Conservation (phyloP, 2,329 filamentous ascomycete species). For the Spiromastix sp. region DNA sequence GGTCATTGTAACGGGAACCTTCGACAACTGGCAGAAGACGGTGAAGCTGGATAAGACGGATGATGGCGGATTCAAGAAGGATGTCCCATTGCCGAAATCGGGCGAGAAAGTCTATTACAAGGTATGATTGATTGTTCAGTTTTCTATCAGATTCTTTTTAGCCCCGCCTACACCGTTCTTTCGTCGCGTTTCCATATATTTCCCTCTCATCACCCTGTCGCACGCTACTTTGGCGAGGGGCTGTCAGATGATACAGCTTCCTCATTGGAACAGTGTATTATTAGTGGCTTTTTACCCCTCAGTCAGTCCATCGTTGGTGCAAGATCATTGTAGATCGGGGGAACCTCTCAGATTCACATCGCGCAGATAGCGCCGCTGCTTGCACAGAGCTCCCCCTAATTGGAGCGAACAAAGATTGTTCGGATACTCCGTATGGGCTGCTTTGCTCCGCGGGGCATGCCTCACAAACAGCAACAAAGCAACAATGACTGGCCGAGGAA, state of each 20-base stretch:
- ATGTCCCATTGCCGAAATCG: slow-evolving; percentile 58
- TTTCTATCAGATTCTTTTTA: not conserved
- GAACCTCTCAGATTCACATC: too few relatives aligned
- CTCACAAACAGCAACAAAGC: too few relatives aligned
- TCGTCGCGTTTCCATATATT: not conserved
- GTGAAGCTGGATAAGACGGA: slow-evolving; percentile 70
- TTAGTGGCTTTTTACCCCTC: too few relatives aligned
- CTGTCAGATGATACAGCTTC: not conserved
- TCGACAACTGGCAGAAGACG: slow-evolving; percentile 87
- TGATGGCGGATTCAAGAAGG: slow-evolving; percentile 62
- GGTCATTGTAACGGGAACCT: slow-evolving; percentile 91
- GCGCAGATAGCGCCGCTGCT: too few relatives aligned
- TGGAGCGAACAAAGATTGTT: too few relatives aligned
- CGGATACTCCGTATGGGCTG: too few relatives aligned
- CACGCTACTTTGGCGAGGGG: not conserved
- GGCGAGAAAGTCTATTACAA: slow-evolving; percentile 83
- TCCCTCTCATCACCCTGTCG: not conserved
- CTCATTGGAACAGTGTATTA: too few relatives aligned
- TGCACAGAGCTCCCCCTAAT: too few relatives aligned
- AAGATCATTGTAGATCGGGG: too few relatives aligned
- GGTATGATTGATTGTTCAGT: slow-evolving; percentile 44
- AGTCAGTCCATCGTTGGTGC: too few relatives aligned
- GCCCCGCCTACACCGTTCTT: not conserved
- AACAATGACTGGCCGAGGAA: too few relatives aligned
- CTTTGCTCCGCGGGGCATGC: too few relatives aligned